Evolutionary conservation across 2,329 filamentous ascomycete genomes (phyloP), one percentile per base, ranked within the genome.

Genomic region (Macroventuria anomochaeta): DNA sequence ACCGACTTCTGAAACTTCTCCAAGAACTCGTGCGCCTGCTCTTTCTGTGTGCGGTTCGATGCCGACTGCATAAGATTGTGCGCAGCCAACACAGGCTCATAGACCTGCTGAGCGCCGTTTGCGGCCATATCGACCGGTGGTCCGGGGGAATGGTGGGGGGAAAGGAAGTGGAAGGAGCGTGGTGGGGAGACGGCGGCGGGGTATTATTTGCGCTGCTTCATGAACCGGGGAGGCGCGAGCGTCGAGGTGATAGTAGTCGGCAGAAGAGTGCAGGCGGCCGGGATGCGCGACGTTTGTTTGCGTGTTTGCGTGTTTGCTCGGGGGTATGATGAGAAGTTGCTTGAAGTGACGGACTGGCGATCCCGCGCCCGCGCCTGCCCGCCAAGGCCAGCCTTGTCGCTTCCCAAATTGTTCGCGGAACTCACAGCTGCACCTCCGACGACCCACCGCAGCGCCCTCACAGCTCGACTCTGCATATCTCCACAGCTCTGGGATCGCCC

Each of bases 1-100:
- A 96, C 93, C 76, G 95, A 97, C 85, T 99, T 99, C 84, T 99
- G 95, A 78, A 97, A 99, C 67, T 86, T 88, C 78, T 96, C 90
- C 56, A 99, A 83, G 74, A 88, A 99, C 73, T 93, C 87, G 73
- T 97, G 93, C 55, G 91, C 93, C 76, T 92, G 89, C 74, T 89
- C 88, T 81, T 97, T 97, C 72, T 90, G 86, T 62, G 88, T 84
- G 70, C 89, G 85, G 71, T 93, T 87, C 64, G 87, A 89, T 77
- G 88, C 90, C 73, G 92, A 83, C 71, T 86, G 88, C 93, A 99
- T 96, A 60, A 93, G 95, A 72, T 88, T 85, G 77, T 97, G 88
- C 59, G 93, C 95, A 65, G 89, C 87, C 67, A 97, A 83, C 65
- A 99, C 91, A 59, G 91, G 90, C 77, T 86, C 85, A 78, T 95